A percentile compares a stretch with the other conserved stretches of the same genome.
Conservation (phyloP, 345 rosid genomes). For the Lumnitzera racemosa region DNA sequence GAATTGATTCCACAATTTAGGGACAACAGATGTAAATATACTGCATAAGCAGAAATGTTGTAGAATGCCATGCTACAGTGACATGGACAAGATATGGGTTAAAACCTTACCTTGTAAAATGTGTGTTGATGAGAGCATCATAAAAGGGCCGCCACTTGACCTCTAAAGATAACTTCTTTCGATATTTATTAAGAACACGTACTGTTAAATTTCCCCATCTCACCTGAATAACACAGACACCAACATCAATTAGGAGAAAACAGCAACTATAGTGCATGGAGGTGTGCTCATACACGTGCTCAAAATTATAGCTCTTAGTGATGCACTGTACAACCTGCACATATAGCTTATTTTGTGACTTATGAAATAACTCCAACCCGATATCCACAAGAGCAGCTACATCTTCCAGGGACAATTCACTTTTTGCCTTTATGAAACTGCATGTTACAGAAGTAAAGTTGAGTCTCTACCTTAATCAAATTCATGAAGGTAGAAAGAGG, state of each 20-base stretch:
- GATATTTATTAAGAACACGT: slow-evolving; percentile 68
- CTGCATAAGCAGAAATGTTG: too few relatives aligned
- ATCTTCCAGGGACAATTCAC: slow-evolving; percentile 72
- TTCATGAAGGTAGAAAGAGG: neutral
- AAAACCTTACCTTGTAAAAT: slow-evolving; percentile 67
- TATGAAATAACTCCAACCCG: slow-evolving; percentile 67
- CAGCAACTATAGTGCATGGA: neutral
- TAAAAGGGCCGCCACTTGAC: slow-evolving; percentile 89
- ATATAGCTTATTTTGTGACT: slow-evolving; percentile 65
- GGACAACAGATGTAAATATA: neutral
- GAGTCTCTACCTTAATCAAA: neutral
- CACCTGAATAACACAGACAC: slow-evolving; percentile 45
- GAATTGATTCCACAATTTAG: too few relatives aligned
- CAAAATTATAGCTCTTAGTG: neutral
- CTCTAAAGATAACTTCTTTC: slow-evolving; percentile 65
- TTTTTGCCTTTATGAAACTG: slow-evolving; percentile 88
- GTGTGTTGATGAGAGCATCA: slow-evolving; percentile 77
- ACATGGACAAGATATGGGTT: neutral
- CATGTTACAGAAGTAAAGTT: slow-evolving; percentile 15
- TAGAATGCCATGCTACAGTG: too few relatives aligned
- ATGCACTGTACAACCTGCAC: slow-evolving; percentile 11
- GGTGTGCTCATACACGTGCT: too few relatives aligned
- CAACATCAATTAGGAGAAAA: slow-evolving; percentile 11
- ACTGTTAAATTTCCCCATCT: slow-evolving; percentile 90
- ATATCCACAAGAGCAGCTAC: slow-evolving; percentile 54